These are phyloP conservation scores for Colletotrichum cuscutae DNA, from an alignment of 2,329 filamentous ascomycete genomes.

Conservation along the genomic window DNA sequence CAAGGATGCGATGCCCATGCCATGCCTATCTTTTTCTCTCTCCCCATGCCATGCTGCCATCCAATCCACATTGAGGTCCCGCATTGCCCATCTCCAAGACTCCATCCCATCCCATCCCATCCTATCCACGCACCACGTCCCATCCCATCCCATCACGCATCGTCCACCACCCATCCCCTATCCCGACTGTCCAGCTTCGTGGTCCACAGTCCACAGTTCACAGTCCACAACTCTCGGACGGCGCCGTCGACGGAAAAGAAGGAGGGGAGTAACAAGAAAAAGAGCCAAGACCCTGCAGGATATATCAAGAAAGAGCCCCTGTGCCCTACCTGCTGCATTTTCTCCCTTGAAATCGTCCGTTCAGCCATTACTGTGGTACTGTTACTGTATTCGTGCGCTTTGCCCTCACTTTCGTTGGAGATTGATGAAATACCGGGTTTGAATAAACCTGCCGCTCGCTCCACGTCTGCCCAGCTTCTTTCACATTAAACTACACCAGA, in stretches of 20 bases:
- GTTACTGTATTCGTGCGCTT: neutral
- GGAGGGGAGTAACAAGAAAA: neutral
- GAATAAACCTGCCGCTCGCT: conserved; percentile 21
- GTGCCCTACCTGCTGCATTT: neutral
- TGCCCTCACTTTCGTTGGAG: conserved; percentile 24
- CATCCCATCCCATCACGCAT: conserved; percentile 1
- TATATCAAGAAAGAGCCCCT: conserved; percentile 34
- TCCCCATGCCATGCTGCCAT: conserved; percentile 22
- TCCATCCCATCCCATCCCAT: conserved; percentile 30
- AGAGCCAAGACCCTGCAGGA: conserved; percentile 27
- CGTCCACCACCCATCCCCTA: conserved; percentile 9
- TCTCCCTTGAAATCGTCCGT: neutral
- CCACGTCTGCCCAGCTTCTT: conserved; percentile 4
- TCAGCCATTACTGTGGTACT: neutral
- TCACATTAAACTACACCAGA: neutral
- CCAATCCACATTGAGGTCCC: conserved; percentile 12
- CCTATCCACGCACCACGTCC: conserved; percentile 1
- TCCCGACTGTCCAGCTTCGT: conserved; percentile 20
- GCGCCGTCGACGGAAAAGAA: conserved; percentile 16
- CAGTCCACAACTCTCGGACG: conserved; percentile 14
- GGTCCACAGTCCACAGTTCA: conserved; percentile 14
- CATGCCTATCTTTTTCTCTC: conserved; percentile 22
- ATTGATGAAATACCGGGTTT: conserved; percentile 23
- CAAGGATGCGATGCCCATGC: conserved; percentile 28
- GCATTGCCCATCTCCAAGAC: conserved; percentile 8